Evolutionary conservation across 2,329 filamentous ascomycete species (phyloP), one percentile per base, ranked within the genome.

Genomic region (Aspergillus sojae): DNA sequence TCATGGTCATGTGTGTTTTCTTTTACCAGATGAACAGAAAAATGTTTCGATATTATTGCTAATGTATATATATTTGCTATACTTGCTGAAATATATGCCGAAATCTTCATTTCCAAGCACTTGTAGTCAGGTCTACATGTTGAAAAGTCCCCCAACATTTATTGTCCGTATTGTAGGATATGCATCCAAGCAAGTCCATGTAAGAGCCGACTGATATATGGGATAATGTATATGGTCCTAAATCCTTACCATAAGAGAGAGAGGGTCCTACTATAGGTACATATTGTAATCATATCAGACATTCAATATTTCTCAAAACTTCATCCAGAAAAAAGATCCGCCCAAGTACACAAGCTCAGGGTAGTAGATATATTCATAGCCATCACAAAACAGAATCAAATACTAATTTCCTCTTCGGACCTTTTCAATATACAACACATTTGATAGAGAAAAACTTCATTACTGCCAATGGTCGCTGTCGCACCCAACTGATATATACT

Each of bases 1-100:
- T 67, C 63, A 65, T 65, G 61, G 58, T 46, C 57, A 67, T 64
- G 65, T 62, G 57, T 56, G 12, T 16, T 52, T 41, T 52, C 34
- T 48, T 58, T 53, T 55, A 28, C 53, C 62, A 32, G 55, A 57
- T 48, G 56, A 57, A 54, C 19, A 55, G 16, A 34, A 36, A 63
- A 32, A 52, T 53, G 12, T 50, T 39, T 45, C 34, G 19, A 6
- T 58, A 32, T 57, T 43, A 36, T 12, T 26, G 23, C 43, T 60
- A 39, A 16, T 52, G 41, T 50, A 60, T 54, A 62, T 61, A 61
- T 23, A 39, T 57, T 28, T 39, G 4, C n/a, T 32, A 11, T 11
- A 54, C 19, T 36, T 36, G 9, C 5, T 52, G 19, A 23, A 48
- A 5, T n/a, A 10, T 30, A 26, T 32, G 41, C 30, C 39, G 41